Evolutionary conservation across 1,284 basidiomycete species (phyloP).

Genomic region (Leccinum subrobustum): DNA sequence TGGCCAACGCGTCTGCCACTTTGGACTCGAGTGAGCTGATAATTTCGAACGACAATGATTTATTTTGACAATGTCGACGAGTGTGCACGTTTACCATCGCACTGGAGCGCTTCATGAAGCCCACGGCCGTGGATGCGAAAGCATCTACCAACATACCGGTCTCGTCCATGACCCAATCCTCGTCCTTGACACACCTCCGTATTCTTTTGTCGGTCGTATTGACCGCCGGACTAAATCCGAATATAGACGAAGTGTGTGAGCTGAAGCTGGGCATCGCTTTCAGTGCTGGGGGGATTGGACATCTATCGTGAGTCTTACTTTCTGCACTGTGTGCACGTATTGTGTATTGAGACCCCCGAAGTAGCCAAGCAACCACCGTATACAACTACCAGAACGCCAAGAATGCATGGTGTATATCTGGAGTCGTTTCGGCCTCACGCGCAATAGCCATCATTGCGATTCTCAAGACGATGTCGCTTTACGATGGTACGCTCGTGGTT

Average conservation of each 20-base stretch:
- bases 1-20: slow-evolving; percentile 16
- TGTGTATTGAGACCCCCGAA: slow-evolving; percentile 9
- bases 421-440: slow-evolving; percentile 63
- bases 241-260: slow-evolving; percentile 66
- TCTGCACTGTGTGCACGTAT: background rate
- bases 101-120: slow-evolving; percentile 48
- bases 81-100: slow-evolving; percentile 47
- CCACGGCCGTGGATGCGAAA: slow-evolving; percentile 46
- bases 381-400: slow-evolving; percentile 39
- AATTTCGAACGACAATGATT: background rate
- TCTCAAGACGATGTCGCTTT: slow-evolving; percentile 68
- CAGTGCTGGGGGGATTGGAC: slow-evolving; percentile 44
- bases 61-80: slow-evolving; percentile 10
- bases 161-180: slow-evolving; percentile 39
- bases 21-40: slow-evolving; percentile 25
- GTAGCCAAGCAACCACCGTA: slow-evolving; percentile 39
- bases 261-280: slow-evolving; percentile 43
- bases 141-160: slow-evolving; percentile 40
- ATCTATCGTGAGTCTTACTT: slow-evolving; percentile 44
- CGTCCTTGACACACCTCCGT: slow-evolving; percentile 44
- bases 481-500: slow-evolving; percentile 53
- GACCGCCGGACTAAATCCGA: slow-evolving; percentile 51
- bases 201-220: slow-evolving; percentile 47
- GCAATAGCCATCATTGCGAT: slow-evolving; percentile 67
- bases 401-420: slow-evolving; percentile 70